phyloP scores from a whole-genome alignment of 2,329 filamentous ascomycete genomes.

The Fusarium siculi region DNA sequence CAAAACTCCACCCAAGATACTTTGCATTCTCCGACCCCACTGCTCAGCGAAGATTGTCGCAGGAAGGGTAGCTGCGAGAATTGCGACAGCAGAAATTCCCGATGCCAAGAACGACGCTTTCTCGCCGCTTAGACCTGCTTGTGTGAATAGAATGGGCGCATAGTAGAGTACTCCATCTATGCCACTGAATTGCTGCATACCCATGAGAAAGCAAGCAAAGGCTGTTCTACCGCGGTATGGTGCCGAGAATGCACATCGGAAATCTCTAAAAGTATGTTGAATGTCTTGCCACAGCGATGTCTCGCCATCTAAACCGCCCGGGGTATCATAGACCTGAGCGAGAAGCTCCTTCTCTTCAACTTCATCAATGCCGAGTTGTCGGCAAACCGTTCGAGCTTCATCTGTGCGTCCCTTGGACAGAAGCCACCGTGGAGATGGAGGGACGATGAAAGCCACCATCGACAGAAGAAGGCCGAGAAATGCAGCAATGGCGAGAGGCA shows the following conservation, averaged over 20 bases:
- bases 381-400: slow-evolving; percentile 55
- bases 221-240: slow-evolving; percentile 57
- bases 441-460: slow-evolving; percentile 52
- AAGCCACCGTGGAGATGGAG: slow-evolving; percentile 68
- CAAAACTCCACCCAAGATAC: slow-evolving; percentile 62
- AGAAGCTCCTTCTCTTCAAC: slow-evolving; percentile 55
- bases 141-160: slow-evolving; percentile 67
- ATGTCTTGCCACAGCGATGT: slow-evolving; percentile 44
- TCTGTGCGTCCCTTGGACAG: slow-evolving; percentile 54
- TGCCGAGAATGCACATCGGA: slow-evolving; percentile 48
- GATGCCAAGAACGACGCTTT: slow-evolving; percentile 67
- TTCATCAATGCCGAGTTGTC: slow-evolving; percentile 57
- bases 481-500: slow-evolving; percentile 59
- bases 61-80: slow-evolving; percentile 64
- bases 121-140: slow-evolving; percentile 65
- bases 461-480: slow-evolving; percentile 43
- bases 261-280: slow-evolving; percentile 45
- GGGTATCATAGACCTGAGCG: slow-evolving; percentile 10
- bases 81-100: slow-evolving; percentile 67
- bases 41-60: slow-evolving; percentile 65
- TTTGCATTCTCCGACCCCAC: slow-evolving; percentile 65
- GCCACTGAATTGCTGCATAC: slow-evolving; percentile 67
- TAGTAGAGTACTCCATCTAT: slow-evolving; percentile 73
- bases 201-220: slow-evolving; percentile 67
- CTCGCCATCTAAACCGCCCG: slow-evolving; percentile 42